Evolutionary conservation across 2,329 filamentous ascomycete species (phyloP), one percentile per base, ranked within the genome.

Genomic region (Aspergillus jensenii): DNA sequence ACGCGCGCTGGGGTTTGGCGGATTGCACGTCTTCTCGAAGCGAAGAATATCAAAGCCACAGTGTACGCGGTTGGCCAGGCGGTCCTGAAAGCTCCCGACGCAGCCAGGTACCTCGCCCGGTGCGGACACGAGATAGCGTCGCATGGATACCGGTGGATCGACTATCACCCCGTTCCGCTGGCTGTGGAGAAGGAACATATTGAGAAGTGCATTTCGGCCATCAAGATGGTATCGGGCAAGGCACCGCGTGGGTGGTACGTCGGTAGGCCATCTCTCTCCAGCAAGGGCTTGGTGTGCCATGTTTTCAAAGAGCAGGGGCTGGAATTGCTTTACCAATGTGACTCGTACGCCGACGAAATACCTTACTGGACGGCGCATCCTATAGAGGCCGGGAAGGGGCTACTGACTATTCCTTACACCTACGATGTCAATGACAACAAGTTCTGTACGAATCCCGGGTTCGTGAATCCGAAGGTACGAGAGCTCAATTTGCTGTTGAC

Each of bases 401-500:
- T 39, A 4, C 40, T 56, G 39, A 56, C 51, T 47, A 23, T 56
- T 9, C 54, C 47, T 3, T 56, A 56, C 11, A 33, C 39, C 7
- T 56, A 56, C 21, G 54, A 56, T 33, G 44, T 39, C 21, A 56
- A 56, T 25, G 53, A 55, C 14, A 50, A 50, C 39, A 55, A 55
- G 15, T 55, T 55, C 37, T 46, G 44, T 33, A 39, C 46, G 12
- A 46, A 46, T 2, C 43, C 53, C 14, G 53, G 53, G 9, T 55
- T 55, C 46, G 23, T 45, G 11, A 46, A 55, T 39, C 53, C 53
- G 3, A 14, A 45, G 47, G 54, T 27, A 15, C 25, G 25, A 27
- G 7, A 21, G 19, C 19, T 21, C 19, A 21, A 21, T 3, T 21
- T 21, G 25, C 25, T 27, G 23, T 6, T 25, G 23, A 21, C 6